Percentiles rank a stretch among this genome's conserved stretches.
phyloP scores from a whole-genome alignment of 1,139 yeast genomes.

The Sugiyamaella castrensis region DNA sequence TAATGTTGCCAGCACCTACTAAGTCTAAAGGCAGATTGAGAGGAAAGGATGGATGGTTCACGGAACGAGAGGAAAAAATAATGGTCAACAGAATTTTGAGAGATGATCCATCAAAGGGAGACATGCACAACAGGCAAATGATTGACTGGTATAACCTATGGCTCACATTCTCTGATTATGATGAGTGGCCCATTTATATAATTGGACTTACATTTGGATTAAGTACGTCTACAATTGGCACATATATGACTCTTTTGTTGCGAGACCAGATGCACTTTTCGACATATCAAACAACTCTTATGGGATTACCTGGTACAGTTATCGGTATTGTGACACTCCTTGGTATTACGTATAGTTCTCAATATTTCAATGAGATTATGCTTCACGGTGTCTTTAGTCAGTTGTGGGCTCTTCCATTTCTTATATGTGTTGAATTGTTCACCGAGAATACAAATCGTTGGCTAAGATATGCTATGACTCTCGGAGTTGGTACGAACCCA shows the following conservation, averaged over 20 bases:
- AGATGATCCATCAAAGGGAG: conserved; percentile 69
- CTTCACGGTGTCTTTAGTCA: conserved; percentile 36
- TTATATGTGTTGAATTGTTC: conserved; percentile 49
- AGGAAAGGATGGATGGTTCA: conserved; percentile 61
- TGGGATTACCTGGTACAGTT: conserved; percentile 50
- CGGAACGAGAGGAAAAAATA: conserved; percentile 58
- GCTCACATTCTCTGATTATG: conserved; percentile 49
- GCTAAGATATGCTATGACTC: conserved; percentile 46
- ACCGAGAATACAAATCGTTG: conserved; percentile 40
- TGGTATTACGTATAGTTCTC: conserved; percentile 43
- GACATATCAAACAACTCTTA: conserved; percentile 51
- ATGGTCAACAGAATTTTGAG: too few relatives aligned
- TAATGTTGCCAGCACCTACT: conserved; percentile 64
- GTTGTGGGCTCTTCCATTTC: conserved; percentile 44
- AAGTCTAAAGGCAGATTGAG: conserved; percentile 50
- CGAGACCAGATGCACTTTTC: conserved; percentile 52
- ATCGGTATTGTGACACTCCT: conserved; percentile 43
- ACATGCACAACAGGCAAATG: conserved; percentile 62
- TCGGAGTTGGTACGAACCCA: conserved; percentile 45
- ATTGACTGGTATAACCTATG: conserved; percentile 43
- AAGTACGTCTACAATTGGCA: conserved; percentile 41
- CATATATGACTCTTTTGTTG: conserved; percentile 52
- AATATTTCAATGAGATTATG: conserved; percentile 40
- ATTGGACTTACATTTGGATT: conserved; percentile 50
- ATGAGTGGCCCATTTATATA: conserved; percentile 57